Conservation (phyloP, 2,329 filamentous ascomycete species). For the Calonectria henricotiae region DNA sequence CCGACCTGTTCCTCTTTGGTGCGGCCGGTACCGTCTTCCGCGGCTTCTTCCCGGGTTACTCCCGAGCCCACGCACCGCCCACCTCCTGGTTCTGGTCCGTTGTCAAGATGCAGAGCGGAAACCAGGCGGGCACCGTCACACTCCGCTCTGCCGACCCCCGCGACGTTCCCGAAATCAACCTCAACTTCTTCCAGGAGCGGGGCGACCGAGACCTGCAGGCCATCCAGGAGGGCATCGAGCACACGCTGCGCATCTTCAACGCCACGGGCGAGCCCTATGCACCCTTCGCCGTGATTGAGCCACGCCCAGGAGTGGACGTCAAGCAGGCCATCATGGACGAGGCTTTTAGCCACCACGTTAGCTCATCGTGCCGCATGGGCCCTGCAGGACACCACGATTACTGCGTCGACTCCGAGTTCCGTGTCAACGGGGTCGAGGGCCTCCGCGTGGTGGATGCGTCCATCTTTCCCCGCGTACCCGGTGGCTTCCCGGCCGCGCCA, state of each 20-base stretch:
- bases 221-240: slow-evolving; percentile 43
- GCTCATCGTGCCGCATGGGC: slow-evolving; percentile 71
- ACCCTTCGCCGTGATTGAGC: slow-evolving; percentile 39
- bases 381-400: slow-evolving; percentile 67
- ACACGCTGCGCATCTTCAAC: slow-evolving; percentile 49
- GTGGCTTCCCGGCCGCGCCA: slow-evolving; percentile 40
- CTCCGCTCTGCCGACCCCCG: slow-evolving; percentile 75
- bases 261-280: slow-evolving; percentile 49
- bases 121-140: slow-evolving; percentile 73
- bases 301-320: slow-evolving; percentile 64
- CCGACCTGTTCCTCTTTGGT: slow-evolving; percentile 55
- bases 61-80: slow-evolving; percentile 55
- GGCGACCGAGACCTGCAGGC: slow-evolving; percentile 36
- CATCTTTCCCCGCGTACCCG: slow-evolving; percentile 63
- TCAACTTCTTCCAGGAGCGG: slow-evolving; percentile 70
- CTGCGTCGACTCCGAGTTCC: slow-evolving; percentile 71
- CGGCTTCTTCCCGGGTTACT: slow-evolving; percentile 54
- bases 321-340: slow-evolving; percentile 65
- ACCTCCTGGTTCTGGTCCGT: slow-evolving; percentile 43
- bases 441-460: slow-evolving; percentile 75
- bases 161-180: slow-evolving; percentile 75
- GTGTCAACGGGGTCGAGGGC: slow-evolving; percentile 68
- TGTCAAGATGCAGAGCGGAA: slow-evolving; percentile 76
- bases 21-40: slow-evolving; percentile 51
- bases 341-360: slow-evolving; percentile 73